Percentiles rank a stretch among this genome's conserved stretches.
Conservation (phyloP, 78 protist species). For the Speleostelium caveatum region DNA sequence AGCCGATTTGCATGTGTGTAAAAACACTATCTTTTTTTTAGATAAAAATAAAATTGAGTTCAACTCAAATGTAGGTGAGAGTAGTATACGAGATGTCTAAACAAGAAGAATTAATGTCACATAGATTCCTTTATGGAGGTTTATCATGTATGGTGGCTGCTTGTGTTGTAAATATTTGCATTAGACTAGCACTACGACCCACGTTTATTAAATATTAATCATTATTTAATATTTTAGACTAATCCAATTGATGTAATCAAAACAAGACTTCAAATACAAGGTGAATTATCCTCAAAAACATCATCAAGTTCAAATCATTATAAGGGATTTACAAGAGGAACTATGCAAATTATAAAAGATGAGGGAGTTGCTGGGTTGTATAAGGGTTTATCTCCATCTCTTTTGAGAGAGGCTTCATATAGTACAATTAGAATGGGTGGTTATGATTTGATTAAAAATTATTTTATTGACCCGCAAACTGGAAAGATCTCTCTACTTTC, state of each 20-base stretch:
- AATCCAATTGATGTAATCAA: constrained; percentile 81
- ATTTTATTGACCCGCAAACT: constrained; percentile 11
- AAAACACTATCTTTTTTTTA: background rate
- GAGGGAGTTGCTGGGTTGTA: constrained; percentile 61
- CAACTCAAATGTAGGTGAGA: background rate
- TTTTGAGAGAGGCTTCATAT: constrained; percentile 56
- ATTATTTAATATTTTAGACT: too few species aligned
- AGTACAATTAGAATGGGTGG: constrained; percentile 75
- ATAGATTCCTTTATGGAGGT: constrained; percentile 54
- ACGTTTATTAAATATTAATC: background rate
- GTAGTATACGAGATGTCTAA: background rate
- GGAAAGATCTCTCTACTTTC: background rate
- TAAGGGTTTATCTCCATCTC: constrained; percentile 66
- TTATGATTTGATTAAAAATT: constrained; percentile 37
- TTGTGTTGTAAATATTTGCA: background rate
- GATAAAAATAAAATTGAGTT: background rate
- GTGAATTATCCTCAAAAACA: constrained; percentile 37
- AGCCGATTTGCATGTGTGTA: too few species aligned
- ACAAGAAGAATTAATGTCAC: constrained; percentile 34
- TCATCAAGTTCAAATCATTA: background rate
- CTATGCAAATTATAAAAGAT: constrained; percentile 7
- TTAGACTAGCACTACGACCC: background rate
- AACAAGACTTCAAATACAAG: constrained; percentile 79
- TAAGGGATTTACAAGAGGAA: constrained; percentile 35
- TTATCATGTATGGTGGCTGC: constrained; percentile 31